Evolutionary conservation across 140 eudicot species (phyloP).

Genomic region (Cichorium intybus): DNA sequence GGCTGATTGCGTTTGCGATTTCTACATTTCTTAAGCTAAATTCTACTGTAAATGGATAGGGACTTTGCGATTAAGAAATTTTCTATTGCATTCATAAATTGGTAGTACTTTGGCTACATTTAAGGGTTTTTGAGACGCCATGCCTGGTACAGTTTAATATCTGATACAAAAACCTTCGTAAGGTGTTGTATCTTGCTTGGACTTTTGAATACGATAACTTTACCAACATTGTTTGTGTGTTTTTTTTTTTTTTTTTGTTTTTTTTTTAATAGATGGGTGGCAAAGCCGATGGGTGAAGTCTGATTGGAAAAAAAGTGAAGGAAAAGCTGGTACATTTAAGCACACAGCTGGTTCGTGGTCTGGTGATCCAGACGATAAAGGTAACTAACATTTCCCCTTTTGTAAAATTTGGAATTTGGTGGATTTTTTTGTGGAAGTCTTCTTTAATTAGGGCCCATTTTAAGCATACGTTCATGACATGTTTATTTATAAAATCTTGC

Average conservation of each 20-base stretch:
- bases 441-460: background rate
- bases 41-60: conserved; percentile 4
- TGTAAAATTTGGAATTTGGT: background rate
- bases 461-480: conserved; percentile 15
- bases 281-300: conserved; percentile 89
- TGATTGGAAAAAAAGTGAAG: conserved; percentile 93
- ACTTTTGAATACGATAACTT: background rate
- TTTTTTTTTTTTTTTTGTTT: conserved; percentile 19
- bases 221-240: conserved; percentile 5
- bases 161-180: background rate
- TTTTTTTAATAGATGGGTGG: conserved; percentile 80
- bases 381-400: conserved; percentile 25
- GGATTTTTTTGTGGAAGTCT: background rate
- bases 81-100: background rate
- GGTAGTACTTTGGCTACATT: background rate
- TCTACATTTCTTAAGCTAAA: conserved; percentile 10
- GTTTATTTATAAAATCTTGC: conserved; percentile 3
- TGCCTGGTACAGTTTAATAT: background rate
- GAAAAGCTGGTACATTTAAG: conserved; percentile 94
- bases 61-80: background rate
- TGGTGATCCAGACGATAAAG: conserved; percentile 95
- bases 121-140: background rate
- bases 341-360: conserved; percentile 98
- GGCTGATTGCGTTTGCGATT: conserved; percentile 2
- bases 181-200: background rate